Conservation (phyloP, 2,329 filamentous ascomycete species). For the Dactylella cylindrospora region DNA sequence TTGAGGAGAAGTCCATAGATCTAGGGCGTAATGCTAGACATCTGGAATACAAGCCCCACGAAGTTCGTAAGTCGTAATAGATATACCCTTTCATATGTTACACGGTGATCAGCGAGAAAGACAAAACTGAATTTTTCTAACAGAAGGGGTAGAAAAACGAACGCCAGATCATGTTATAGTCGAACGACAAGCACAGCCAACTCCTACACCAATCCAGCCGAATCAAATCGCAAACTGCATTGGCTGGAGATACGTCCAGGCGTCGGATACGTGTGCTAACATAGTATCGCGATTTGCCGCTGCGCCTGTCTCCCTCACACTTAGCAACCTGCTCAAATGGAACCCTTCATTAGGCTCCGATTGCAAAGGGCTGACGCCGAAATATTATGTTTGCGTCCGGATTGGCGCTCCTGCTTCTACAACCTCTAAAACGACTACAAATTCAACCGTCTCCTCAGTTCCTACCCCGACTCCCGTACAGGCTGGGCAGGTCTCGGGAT, state of each 20-base stretch:
- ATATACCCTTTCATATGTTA: no score
- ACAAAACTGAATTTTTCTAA: no score
- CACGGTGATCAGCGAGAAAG: no score
- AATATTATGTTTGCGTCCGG: slow-evolving; percentile 7
- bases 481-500: background rate
- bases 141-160: no score
- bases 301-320: slow-evolving; percentile 8
- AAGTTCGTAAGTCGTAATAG: no score
- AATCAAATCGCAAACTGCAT: background rate
- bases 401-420: background rate
- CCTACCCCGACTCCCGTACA: background rate
- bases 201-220: slow-evolving; percentile 1
- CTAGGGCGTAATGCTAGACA: no score
- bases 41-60: no score
- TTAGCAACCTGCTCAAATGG: slow-evolving; percentile 17
- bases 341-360: slow-evolving; percentile 6
- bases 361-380: slow-evolving; percentile 6
- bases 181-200: no score
- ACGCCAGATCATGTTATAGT: no score
- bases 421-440: slow-evolving; percentile 4
- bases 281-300: background rate
- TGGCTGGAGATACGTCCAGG: background rate
- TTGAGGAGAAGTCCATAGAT: no score
- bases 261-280: slow-evolving; percentile 4
- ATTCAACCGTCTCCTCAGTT: background rate